phyloP scores from a whole-genome alignment of 73 alveolate species.

The Paramecium octaurelia region DNA sequence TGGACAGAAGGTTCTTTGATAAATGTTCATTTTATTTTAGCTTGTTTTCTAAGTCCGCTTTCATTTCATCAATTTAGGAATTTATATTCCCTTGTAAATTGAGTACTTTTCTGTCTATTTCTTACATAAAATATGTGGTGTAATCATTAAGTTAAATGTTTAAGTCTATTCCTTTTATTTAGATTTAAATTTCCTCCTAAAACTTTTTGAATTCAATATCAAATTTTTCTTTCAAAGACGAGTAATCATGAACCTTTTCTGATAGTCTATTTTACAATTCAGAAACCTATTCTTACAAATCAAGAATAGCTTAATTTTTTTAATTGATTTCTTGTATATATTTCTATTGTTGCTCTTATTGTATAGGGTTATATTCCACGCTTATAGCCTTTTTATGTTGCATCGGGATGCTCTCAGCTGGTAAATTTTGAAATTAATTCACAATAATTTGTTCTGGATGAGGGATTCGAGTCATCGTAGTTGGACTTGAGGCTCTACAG shows the following conservation, averaged over 20 bases:
- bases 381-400: neutral
- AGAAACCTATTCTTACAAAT: neutral
- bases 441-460: neutral
- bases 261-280: neutral
- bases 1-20: neutral
- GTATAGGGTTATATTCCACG: neutral
- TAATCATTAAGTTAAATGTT: conserved; percentile 7
- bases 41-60: neutral
- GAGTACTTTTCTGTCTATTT: neutral
- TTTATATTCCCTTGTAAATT: neutral
- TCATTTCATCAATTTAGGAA: neutral
- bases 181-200: neutral
- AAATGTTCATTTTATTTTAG: neutral
- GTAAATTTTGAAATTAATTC: neutral
- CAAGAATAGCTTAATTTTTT: neutral
- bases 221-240: neutral
- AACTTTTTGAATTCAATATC: conserved; percentile 22
- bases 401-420: neutral
- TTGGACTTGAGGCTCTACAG: neutral
- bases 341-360: neutral
- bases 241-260: conserved; percentile 17
- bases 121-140: conserved; percentile 7
- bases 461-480: neutral
- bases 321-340: neutral
- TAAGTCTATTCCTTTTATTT: neutral